A percentile compares a stretch with the other conserved stretches of the same genome.
Conservation (phyloP, 2,329 filamentous ascomycete genomes). For the Samsoniella hepiali region DNA sequence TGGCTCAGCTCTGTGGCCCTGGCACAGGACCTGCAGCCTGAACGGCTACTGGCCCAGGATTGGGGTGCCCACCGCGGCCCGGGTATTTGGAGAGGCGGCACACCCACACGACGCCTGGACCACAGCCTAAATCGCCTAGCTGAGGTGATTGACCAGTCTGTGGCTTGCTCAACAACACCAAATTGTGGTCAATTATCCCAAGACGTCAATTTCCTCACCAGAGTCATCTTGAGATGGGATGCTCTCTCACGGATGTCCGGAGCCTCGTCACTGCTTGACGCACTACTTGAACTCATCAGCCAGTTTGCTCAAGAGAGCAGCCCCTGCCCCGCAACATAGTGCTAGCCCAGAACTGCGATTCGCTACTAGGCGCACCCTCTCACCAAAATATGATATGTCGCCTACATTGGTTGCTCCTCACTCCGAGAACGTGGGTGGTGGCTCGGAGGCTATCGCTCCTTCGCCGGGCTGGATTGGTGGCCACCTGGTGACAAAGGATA, state of each 20-base stretch:
- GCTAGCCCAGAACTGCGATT: constrained; percentile 10
- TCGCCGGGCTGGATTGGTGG: neutral
- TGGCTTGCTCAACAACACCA: constrained; percentile 6
- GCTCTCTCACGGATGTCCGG: neutral
- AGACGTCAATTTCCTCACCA: neutral
- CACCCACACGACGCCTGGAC: constrained; percentile 4
- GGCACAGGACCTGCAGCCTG: neutral
- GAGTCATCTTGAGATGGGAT: neutral
- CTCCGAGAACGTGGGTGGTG: constrained; percentile 11
- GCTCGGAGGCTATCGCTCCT: neutral
- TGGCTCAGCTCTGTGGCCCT: constrained; percentile 11
- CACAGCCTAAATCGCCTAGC: neutral
- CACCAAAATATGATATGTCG: constrained; percentile 21
- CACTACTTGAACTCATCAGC: neutral
- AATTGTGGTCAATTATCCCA: neutral
- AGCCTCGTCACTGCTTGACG: neutral
- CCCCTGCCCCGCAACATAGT: neutral
- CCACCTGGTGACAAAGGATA: neutral
- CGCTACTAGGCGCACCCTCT: constrained; percentile 18
- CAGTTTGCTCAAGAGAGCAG: neutral
- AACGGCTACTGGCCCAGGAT: neutral
- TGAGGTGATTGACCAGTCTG: neutral
- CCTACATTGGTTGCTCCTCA: constrained; percentile 17
- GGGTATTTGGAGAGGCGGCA: constrained; percentile 7
- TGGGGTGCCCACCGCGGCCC: constrained; percentile 6